phyloP scores from a whole-genome alignment of 2,329 filamentous ascomycete species.

The Aspergillus aculeatinus region DNA sequence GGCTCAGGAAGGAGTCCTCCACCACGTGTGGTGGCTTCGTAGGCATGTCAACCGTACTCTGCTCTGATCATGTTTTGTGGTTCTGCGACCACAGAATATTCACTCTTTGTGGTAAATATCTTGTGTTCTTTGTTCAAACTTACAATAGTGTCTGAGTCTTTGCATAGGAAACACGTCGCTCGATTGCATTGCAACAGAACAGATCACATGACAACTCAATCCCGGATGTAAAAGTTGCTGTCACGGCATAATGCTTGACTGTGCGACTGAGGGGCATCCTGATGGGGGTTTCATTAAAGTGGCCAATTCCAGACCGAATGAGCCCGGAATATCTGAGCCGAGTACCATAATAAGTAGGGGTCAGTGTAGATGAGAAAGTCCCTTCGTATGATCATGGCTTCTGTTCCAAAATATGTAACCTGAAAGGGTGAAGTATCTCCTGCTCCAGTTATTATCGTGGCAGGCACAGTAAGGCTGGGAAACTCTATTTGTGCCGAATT shows the following conservation, averaged over 20 bases:
- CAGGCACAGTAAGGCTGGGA: too few relatives aligned
- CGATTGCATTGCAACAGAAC: slow-evolving; percentile 86
- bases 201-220: slow-evolving; percentile 67
- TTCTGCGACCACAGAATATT: slow-evolving; percentile 73
- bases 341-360: too few relatives aligned
- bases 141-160: slow-evolving; percentile 85
- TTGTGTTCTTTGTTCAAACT: slow-evolving; percentile 84
- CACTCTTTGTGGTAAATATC: slow-evolving; percentile 83
- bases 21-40: slow-evolving; percentile 72
- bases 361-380: too few relatives aligned
- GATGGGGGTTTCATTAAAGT: too few relatives aligned
- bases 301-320: too few relatives aligned
- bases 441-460: too few relatives aligned
- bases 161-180: slow-evolving; percentile 61
- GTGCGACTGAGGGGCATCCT: too few relatives aligned
- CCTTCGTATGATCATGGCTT: too few relatives aligned
- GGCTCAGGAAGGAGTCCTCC: slow-evolving; percentile 64
- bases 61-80: slow-evolving; percentile 88
- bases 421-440: too few relatives aligned
- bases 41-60: slow-evolving; percentile 80
- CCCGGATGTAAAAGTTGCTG: slow-evolving; percentile 73
- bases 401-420: too few relatives aligned
- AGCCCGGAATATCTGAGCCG: too few relatives aligned
- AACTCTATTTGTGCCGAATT: too few relatives aligned
- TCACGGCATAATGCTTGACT: slow-evolving; percentile 47